phyloP scores from a whole-genome alignment of 805 yeast species.

The Suhomyces emberorum region DNA sequence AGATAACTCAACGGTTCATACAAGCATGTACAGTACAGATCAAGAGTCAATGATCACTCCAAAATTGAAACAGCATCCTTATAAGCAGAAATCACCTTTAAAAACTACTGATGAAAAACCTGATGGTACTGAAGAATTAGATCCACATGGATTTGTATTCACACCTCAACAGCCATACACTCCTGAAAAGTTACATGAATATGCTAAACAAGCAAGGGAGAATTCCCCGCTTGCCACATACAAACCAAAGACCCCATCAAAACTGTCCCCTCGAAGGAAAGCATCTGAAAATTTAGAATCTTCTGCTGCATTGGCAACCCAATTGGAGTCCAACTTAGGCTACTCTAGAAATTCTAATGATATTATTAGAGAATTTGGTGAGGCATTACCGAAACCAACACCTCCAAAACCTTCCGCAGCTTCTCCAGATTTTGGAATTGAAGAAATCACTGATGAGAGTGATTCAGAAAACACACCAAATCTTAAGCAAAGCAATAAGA shows the following conservation, averaged over 20 bases:
- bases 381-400: constrained; percentile 4
- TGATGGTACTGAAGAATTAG: constrained; percentile 1
- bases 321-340: constrained; percentile 19
- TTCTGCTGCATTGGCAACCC: constrained; percentile 24
- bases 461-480: constrained; percentile 13
- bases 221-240: constrained; percentile 24
- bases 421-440: constrained; percentile 35
- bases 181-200: constrained; percentile 20
- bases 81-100: constrained; percentile 8
- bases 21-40: background rate
- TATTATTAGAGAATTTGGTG: constrained; percentile 4
- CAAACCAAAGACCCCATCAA: constrained; percentile 9
- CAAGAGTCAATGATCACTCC: constrained; percentile 1
- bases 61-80: constrained; percentile 7
- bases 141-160: constrained; percentile 16
- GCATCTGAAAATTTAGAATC: constrained; percentile 24
- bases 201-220: constrained; percentile 17
- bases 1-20: constrained; percentile 1
- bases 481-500: background rate
- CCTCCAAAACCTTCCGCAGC: constrained; percentile 4
- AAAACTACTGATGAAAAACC: background rate
- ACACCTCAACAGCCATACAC: constrained; percentile 3
- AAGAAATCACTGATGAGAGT: constrained; percentile 31
- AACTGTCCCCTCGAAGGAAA: constrained; percentile 13
- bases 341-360: background rate